A percentile compares a stretch with the other conserved stretches of the same genome.
Conservation (phyloP, 352 stramenopile species). For the Pythium apleroticum region DNA sequence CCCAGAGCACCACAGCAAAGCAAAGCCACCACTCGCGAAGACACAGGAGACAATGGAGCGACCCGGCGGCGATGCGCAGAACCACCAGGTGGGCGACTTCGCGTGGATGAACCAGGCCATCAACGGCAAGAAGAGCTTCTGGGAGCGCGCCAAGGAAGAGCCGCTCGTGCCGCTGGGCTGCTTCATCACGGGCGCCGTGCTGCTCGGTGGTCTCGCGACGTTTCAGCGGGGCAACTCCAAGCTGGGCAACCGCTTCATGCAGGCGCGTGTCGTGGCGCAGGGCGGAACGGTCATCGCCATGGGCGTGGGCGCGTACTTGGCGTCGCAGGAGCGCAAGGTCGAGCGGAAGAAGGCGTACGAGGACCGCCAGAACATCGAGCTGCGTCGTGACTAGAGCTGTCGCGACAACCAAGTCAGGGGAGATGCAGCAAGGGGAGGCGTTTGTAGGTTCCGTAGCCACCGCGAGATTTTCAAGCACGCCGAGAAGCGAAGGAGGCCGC, state of each 20-base stretch:
- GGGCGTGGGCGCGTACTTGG: slow-evolving; percentile 43
- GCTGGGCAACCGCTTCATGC: slow-evolving; percentile 84
- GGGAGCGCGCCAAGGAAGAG: slow-evolving; percentile 65
- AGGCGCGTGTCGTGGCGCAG: slow-evolving; percentile 72
- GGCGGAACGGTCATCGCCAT: slow-evolving; percentile 70
- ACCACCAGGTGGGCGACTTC: slow-evolving; percentile 52
- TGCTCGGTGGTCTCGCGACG: slow-evolving; percentile 65
- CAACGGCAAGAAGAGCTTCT: slow-evolving; percentile 64
- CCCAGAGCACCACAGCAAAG: neutral
- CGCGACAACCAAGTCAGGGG: too few species aligned
- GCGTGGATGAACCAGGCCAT: slow-evolving; percentile 61
- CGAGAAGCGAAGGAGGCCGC: too few species aligned
- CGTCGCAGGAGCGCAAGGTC: slow-evolving; percentile 47
- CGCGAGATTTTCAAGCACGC: neutral
- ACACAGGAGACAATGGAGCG: slow-evolving; percentile 19
- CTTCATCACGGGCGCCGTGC: slow-evolving; percentile 55
- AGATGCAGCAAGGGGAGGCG: neutral
- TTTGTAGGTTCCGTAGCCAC: neutral
- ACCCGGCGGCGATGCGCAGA: slow-evolving; percentile 17
- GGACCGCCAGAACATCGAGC: slow-evolving; percentile 67
- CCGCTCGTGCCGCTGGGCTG: slow-evolving; percentile 77
- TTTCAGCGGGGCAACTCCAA: slow-evolving; percentile 76
- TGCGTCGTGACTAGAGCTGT: slow-evolving; percentile 26
- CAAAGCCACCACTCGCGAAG: neutral
- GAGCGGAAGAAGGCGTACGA: slow-evolving; percentile 64